Base-by-base conservation (phyloP, 192 early-diverging fungal genomes). In the Chytriomyces hyalinus region DNA sequence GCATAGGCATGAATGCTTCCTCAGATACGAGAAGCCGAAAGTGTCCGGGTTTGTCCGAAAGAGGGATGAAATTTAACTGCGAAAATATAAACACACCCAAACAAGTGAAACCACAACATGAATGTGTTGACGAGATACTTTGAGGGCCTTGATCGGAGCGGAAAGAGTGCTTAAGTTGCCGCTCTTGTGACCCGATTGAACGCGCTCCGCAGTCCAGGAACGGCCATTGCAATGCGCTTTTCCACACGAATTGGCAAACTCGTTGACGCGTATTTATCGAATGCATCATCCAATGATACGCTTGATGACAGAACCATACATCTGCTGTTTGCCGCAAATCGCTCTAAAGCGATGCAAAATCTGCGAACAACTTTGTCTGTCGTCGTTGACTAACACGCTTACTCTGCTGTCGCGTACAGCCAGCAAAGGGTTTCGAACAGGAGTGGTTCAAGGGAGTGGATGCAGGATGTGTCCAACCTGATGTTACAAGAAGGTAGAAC, bases 281-380 rank as follows among this genome's bases (percentile, higher is more conserved):
- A 89, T 49, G 4, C 36, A 36, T 78, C 85, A 22, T 77, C 80
- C 45, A 85, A 93, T 43, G 69, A 48, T 7, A 9, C 36, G 8
- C 82, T 97, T 24, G 92, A 92, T 81, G 94, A 95, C 78, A 88
- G 89, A 61, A 91, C 94, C 7, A 87, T 96, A 43, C 97, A 99
- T 78, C 78, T 97, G 13, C 83, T 99, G 49, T 99, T 99, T 81
- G 96, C 96, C 13, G 95, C 95, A 3, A 99, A 99, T 85, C 89
- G 97, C 45, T 97, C 86, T 26, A 49, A 59, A 26, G 63, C 80
- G 7, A 87, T 98, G 81, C 85, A 26, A n/a, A 43, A n/a, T 8
- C 57, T 70, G 49, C 47, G 81, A 53, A 68, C 75, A 6, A 83
- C 87, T 47, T 85, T 98, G 47, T 73, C 93, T 6, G 78, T 96